Percentiles rank a stretch among this genome's conserved stretches.
phyloP scores from a whole-genome alignment of 257 asterid species.

The Striga asiatica region DNA sequence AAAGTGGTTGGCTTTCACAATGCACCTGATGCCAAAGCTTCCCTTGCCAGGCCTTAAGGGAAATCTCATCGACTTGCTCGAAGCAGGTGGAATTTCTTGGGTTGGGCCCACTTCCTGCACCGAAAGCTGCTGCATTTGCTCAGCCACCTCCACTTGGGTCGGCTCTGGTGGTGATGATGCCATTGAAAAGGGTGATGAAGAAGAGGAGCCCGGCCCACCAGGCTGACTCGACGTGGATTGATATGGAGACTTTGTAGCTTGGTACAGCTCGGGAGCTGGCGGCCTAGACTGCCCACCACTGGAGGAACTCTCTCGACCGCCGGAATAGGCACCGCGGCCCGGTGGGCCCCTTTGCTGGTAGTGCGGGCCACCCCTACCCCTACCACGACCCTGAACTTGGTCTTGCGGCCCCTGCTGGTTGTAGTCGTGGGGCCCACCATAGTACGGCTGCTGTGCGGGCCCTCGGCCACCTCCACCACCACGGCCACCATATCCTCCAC shows the following conservation, averaged over 20 bases:
- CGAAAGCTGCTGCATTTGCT: constrained; percentile 27
- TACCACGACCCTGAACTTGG: constrained; percentile 20
- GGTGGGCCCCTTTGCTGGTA: constrained; percentile 38
- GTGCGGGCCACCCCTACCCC: not conserved
- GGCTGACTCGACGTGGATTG: constrained; percentile 22
- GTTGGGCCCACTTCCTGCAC: constrained; percentile 20
- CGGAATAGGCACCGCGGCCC: constrained; percentile 26
- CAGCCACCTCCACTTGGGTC: constrained; percentile 17
- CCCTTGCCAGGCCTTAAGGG: constrained; percentile 72
- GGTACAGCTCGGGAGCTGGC: constrained; percentile 73
- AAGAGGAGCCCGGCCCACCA: constrained; percentile 44
- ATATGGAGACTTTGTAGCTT: constrained; percentile 44
- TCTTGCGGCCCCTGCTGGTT: constrained; percentile 14
- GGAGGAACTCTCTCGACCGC: constrained; percentile 44
- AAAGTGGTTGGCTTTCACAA: constrained; percentile 76
- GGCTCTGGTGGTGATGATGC: no score
- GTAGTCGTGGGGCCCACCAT: constrained; percentile 14
- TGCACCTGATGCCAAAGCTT: constrained; percentile 44
- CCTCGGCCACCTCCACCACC: constrained; percentile 24
- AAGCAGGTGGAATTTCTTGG: constrained; percentile 30
- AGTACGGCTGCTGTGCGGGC: no score
- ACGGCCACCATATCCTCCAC: constrained; percentile 19
- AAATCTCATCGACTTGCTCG: constrained; percentile 59
- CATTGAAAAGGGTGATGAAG: no score
- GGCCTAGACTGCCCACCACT: constrained; percentile 47